phyloP scores from a whole-genome alignment of 768 basidiomycete genomes.

The Tephrocybe sp. region DNA sequence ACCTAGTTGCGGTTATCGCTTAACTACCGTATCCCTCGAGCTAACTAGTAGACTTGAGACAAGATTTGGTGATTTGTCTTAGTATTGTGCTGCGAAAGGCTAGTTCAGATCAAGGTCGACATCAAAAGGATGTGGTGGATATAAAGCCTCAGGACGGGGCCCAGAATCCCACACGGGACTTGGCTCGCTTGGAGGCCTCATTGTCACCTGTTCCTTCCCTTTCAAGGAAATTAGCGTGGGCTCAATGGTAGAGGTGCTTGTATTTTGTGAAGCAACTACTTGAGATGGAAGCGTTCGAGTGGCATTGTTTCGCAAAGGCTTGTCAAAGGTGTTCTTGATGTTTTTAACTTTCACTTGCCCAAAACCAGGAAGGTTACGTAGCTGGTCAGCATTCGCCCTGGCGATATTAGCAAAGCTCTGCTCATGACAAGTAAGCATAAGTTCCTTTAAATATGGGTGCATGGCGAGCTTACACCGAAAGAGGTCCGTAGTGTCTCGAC shows the following conservation, averaged over 20 bases:
- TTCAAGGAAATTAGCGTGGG: slow-evolving; percentile 3
- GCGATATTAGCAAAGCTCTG: slow-evolving; percentile 88
- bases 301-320: slow-evolving; percentile 74
- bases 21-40: not conserved
- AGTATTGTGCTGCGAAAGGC: not conserved
- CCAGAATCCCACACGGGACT: slow-evolving; percentile 79
- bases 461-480: slow-evolving; percentile 71
- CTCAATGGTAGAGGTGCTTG: not conserved
- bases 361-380: slow-evolving; percentile 86
- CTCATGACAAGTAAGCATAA: not conserved
- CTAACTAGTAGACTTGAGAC: slow-evolving; percentile 2
- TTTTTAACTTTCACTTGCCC: slow-evolving; percentile 93
- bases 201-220: slow-evolving; percentile 23
- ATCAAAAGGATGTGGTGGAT: slow-evolving; percentile 32
- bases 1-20: not conserved
- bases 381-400: slow-evolving; percentile 64
- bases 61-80: too few species aligned
- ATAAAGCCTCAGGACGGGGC: slow-evolving; percentile 22
- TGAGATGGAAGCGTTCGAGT: slow-evolving; percentile 42
- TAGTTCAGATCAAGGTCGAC: slow-evolving; percentile 49
- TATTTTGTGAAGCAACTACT: slow-evolving; percentile 25
- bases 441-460: not conserved
- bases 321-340: slow-evolving; percentile 86
- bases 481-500: slow-evolving; percentile 88
- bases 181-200: slow-evolving; percentile 30